Evolutionary conservation across 169 alveolate species (phyloP).

Genomic region (Babesia bigemina): DNA sequence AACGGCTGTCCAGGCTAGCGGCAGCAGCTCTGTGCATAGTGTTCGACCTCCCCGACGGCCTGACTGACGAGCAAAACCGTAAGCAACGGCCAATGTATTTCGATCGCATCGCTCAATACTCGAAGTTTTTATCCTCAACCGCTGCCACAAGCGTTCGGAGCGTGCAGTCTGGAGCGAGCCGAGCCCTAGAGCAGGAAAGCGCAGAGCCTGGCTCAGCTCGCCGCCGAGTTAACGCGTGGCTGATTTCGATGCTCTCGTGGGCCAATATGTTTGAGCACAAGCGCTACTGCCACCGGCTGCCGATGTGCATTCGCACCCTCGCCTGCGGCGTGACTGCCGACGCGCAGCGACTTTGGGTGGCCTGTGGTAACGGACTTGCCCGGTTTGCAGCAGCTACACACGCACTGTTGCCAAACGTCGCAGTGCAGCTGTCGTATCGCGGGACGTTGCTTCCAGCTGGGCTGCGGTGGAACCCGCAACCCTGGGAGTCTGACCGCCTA

Average conservation of each 20-base stretch:
- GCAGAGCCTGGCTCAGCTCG: background rate
- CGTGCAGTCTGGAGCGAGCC: background rate
- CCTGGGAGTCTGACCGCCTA: slow-evolving; percentile 29
- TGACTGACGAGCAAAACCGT: background rate
- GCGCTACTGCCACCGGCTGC: background rate
- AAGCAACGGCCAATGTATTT: background rate
- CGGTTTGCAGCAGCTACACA: slow-evolving; percentile 7
- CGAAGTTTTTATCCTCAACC: background rate
- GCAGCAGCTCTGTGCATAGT: slow-evolving; percentile 14
- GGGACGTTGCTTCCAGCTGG: background rate
- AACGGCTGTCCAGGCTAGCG: background rate
- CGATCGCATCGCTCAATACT: background rate
- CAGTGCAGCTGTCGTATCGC: background rate
- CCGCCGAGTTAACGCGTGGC: slow-evolving; percentile 26
- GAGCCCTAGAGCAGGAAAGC: background rate
- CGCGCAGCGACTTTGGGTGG: slow-evolving; percentile 19
- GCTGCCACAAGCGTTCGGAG: slow-evolving; percentile 2
- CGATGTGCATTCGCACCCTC: background rate
- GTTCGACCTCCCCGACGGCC: slow-evolving; percentile 15
- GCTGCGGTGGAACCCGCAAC: background rate
- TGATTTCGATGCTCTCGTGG: background rate
- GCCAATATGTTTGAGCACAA: background rate
- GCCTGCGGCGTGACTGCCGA: slow-evolving; percentile 1
- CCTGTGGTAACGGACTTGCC: slow-evolving; percentile 12
- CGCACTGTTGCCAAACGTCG: slow-evolving; percentile 8